A percentile compares a stretch with the other conserved stretches of the same genome.
phyloP scores from a whole-genome alignment of 2,329 filamentous ascomycete genomes.

The Trichoderma polysporum region DNA sequence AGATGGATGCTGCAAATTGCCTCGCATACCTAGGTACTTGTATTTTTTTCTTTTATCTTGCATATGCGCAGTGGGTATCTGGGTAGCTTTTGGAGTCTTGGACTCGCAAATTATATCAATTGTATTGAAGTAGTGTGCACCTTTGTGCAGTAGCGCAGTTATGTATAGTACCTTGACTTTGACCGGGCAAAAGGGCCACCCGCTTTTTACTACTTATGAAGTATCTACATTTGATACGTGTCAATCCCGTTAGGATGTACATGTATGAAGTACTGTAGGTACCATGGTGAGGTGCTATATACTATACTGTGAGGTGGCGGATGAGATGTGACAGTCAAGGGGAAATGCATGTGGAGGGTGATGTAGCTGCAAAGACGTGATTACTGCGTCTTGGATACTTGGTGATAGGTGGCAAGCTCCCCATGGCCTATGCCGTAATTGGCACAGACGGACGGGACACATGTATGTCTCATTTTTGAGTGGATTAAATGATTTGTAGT shows the following conservation, averaged over 20 bases:
- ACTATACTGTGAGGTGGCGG: not conserved
- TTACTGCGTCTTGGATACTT: not conserved
- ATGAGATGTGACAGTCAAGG: not conserved
- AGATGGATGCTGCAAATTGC: constrained; percentile 11
- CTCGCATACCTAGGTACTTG: not conserved
- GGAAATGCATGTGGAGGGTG: not conserved
- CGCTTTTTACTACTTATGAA: not conserved
- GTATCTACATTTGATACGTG: not conserved
- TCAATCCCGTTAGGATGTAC: not conserved
- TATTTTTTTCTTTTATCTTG: constrained; percentile 6
- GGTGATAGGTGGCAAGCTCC: not conserved
- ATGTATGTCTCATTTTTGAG: not conserved
- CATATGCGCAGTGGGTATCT: constrained; percentile 18
- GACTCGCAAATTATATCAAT: constrained; percentile 16
- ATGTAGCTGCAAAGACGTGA: not conserved
- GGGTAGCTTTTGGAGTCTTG: constrained; percentile 9
- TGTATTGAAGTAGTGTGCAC: not conserved
- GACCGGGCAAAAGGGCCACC: not conserved
- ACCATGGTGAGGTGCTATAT: not conserved
- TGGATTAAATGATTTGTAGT: no score
- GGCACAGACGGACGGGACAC: not conserved
- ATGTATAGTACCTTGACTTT: not conserved
- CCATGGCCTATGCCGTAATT: not conserved
- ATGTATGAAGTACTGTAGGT: not conserved
- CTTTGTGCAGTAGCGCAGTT: constrained; percentile 10